Evolutionary conservation across 805 yeast species (phyloP).

Genomic region (Candida gorgasii): DNA sequence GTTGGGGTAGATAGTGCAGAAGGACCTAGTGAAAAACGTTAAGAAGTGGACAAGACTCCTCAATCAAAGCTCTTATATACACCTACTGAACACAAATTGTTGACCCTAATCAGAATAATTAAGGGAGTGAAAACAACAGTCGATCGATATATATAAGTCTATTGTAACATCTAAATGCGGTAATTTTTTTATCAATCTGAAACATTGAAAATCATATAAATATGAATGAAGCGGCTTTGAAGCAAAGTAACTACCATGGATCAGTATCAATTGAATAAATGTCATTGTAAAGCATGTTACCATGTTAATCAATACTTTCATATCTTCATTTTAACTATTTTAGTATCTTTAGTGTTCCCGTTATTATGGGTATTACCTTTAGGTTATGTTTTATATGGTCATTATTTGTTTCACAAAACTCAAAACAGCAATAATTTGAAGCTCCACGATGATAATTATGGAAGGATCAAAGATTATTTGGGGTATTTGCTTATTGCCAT

Average conservation of each 20-base stretch:
- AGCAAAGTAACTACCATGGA: neutral
- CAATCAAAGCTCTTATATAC: too few species aligned
- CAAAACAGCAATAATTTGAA: constrained; percentile 4
- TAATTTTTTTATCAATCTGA: constrained; percentile 3
- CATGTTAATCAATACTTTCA: neutral
- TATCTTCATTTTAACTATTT: neutral
- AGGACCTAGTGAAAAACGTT: too few species aligned
- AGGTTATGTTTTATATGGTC: neutral
- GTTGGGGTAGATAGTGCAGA: too few species aligned
- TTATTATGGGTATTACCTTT: constrained; percentile 3
- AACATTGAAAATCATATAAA: constrained; percentile 1
- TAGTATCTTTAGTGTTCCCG: constrained; percentile 4
- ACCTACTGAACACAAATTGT: too few species aligned
- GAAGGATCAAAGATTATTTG: constrained; percentile 1
- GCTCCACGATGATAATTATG: constrained; percentile 1
- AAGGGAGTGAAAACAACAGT: neutral
- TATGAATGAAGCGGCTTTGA: neutral
- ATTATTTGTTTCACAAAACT: neutral
- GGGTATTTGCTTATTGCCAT: constrained; percentile 7
- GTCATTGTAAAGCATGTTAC: constrained; percentile 9
- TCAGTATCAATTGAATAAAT: neutral
- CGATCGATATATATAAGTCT: neutral
- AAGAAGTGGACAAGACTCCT: too few species aligned
- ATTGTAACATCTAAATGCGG: constrained; percentile 6
- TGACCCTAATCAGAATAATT: too few species aligned